A percentile compares a stretch with the other conserved stretches of the same genome.
Conservation (phyloP, 352 stramenopile species). For the Pythium apleroticum region DNA sequence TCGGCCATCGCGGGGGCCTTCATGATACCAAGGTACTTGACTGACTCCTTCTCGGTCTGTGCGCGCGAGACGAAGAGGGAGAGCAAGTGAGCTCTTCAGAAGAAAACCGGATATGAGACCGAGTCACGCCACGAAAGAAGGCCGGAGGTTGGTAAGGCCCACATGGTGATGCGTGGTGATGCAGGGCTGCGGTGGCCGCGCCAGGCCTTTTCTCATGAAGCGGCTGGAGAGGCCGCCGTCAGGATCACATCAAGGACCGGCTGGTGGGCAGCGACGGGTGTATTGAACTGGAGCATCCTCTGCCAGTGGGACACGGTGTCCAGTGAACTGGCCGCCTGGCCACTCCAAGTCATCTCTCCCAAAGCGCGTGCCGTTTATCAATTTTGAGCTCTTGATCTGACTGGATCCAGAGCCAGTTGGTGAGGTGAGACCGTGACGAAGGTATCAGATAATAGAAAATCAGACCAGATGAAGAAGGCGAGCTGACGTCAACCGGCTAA, state of each 20-base stretch:
- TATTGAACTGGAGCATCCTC: neutral
- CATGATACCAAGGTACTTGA: slow-evolving; percentile 1
- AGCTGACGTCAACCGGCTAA: neutral
- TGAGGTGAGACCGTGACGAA: neutral
- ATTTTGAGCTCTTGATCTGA: neutral
- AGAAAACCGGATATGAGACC: neutral
- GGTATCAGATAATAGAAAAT: neutral
- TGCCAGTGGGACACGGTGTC: neutral
- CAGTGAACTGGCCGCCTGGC: neutral
- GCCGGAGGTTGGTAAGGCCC: neutral
- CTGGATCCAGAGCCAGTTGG: neutral
- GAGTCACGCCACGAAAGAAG: neutral
- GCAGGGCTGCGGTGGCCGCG: neutral
- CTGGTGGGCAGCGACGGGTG: slow-evolving; percentile 2
- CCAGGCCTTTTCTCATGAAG: slow-evolving; percentile 12
- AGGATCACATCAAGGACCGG: neutral
- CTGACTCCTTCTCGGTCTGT: slow-evolving; percentile 1
- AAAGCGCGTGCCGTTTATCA: neutral
- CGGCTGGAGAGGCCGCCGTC: neutral
- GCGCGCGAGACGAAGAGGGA: neutral
- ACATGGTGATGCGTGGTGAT: slow-evolving; percentile 7
- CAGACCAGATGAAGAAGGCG: neutral
- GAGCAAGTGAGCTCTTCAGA: slow-evolving; percentile 1
- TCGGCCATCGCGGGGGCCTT: slow-evolving; percentile 8
- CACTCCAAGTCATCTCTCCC: slow-evolving; percentile 1